phyloP scores from a whole-genome alignment of 352 stramenopile genomes.

The Phytophthora ohioensis region DNA sequence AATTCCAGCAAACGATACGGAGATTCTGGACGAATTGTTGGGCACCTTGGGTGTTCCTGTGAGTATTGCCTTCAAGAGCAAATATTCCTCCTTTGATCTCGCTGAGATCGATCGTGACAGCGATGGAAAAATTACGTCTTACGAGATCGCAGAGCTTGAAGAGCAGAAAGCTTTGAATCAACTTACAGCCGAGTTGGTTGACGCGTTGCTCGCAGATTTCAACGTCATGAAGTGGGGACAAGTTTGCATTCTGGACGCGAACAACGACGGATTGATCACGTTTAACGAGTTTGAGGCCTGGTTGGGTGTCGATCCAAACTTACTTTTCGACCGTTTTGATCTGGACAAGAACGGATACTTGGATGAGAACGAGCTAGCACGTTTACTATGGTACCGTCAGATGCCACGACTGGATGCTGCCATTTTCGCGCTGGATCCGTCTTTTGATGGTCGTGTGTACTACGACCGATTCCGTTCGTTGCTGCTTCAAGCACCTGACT shows the following conservation, averaged over 20 bases:
- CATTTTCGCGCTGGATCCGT: slow-evolving; percentile 81
- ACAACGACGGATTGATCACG: slow-evolving; percentile 67
- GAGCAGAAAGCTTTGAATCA: slow-evolving; percentile 37
- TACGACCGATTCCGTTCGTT: slow-evolving; percentile 68
- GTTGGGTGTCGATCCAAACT: slow-evolving; percentile 73
- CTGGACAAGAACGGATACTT: slow-evolving; percentile 87
- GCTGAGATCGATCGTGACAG: slow-evolving; percentile 69
- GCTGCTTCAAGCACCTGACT: slow-evolving; percentile 52
- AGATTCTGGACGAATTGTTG: slow-evolving; percentile 71
- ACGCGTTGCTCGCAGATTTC: slow-evolving; percentile 60
- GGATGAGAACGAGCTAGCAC: slow-evolving; percentile 84
- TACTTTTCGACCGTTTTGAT: slow-evolving; percentile 88
- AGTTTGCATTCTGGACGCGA: slow-evolving; percentile 53
- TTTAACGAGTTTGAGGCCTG: slow-evolving; percentile 76
- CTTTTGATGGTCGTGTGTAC: slow-evolving; percentile 85
- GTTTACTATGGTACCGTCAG: slow-evolving; percentile 72
- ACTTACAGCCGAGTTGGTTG: slow-evolving; percentile 53
- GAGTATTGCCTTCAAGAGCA: slow-evolving; percentile 55
- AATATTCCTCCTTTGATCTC: slow-evolving; percentile 80
- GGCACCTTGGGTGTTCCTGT: slow-evolving; percentile 74
- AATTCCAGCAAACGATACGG: slow-evolving; percentile 65
- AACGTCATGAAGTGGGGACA: slow-evolving; percentile 69
- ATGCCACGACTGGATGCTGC: slow-evolving; percentile 71
- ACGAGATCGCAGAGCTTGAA: slow-evolving; percentile 57
- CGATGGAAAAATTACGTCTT: slow-evolving; percentile 77